Conservation (phyloP, 208 protist species). For the Wallacemonas sp. region DNA sequence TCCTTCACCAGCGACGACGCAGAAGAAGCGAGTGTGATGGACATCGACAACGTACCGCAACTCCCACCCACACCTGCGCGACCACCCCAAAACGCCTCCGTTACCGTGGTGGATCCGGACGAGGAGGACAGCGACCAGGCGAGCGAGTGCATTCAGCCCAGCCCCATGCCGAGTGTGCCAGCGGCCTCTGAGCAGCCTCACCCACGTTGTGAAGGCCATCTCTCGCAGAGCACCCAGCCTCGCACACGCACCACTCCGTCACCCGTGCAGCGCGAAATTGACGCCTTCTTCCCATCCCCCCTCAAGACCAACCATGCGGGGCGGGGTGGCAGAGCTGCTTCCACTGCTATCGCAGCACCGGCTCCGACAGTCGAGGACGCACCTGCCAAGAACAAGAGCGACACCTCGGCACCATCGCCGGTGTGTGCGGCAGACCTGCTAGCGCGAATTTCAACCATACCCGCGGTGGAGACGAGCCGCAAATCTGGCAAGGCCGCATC, state of each 20-base stretch:
- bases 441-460: constrained; percentile 21
- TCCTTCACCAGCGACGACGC: background rate
- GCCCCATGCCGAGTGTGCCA: background rate
- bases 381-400: no score
- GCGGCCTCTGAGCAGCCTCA: background rate
- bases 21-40: background rate
- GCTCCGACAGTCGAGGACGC: background rate
- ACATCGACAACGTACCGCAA: no score
- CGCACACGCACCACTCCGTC: constrained; percentile 23
- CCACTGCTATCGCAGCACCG: constrained; percentile 1
- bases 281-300: constrained; percentile 34
- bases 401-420: no score
- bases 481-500: no score
- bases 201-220: background rate
- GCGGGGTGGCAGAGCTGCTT: no score
- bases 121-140: background rate
- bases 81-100: background rate
- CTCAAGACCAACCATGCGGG: no score
- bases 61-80: background rate
- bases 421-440: constrained; percentile 31
- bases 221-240: background rate
- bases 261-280: constrained; percentile 32
- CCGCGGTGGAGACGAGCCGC: background rate
- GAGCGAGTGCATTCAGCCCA: background rate
- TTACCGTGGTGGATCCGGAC: background rate